Percentiles rank a stretch among this genome's conserved stretches.
Evolutionary conservation across 202 grass and related monocot species (phyloP).

Genomic region (Sporobolus alterniflorus): DNA sequence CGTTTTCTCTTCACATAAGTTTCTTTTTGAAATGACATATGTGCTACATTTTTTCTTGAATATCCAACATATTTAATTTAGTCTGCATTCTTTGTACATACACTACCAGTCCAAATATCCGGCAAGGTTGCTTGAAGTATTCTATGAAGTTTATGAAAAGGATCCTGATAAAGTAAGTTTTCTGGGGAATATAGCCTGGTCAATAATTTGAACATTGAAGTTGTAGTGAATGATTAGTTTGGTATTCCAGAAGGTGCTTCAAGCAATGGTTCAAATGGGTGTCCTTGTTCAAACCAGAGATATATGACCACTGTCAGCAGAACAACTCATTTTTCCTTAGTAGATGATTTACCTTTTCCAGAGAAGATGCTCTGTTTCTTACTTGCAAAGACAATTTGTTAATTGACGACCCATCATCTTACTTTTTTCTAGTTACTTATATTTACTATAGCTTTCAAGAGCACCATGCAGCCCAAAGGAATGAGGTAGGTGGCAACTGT

Average conservation of each 20-base stretch:
- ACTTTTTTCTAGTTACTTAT: constrained; percentile 23
- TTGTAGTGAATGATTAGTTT: constrained; percentile 19
- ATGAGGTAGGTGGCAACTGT: constrained; percentile 72
- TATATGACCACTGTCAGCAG: constrained; percentile 98
- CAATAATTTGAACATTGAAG: constrained; percentile 23
- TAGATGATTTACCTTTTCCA: constrained; percentile 48
- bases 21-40: background rate
- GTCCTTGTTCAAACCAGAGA: constrained; percentile 98
- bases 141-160: constrained; percentile 98
- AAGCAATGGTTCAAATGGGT: constrained; percentile 98
- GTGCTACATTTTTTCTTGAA: background rate
- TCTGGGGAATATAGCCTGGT: constrained; percentile 21
- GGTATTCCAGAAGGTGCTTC: constrained; percentile 70
- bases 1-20: constrained; percentile 1
- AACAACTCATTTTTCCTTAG: constrained; percentile 96
- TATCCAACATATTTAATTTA: constrained; percentile 12
- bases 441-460: constrained; percentile 81
- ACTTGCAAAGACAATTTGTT: too few species aligned
- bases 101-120: constrained; percentile 96
- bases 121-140: constrained; percentile 92
- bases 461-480: constrained; percentile 76
- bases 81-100: constrained; percentile 32
- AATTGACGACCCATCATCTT: too few species aligned
- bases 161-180: constrained; percentile 88
- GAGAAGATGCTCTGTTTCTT: constrained; percentile 49